Conservation (phyloP, 2,329 filamentous ascomycete species). For the Phialophora chinensis region DNA sequence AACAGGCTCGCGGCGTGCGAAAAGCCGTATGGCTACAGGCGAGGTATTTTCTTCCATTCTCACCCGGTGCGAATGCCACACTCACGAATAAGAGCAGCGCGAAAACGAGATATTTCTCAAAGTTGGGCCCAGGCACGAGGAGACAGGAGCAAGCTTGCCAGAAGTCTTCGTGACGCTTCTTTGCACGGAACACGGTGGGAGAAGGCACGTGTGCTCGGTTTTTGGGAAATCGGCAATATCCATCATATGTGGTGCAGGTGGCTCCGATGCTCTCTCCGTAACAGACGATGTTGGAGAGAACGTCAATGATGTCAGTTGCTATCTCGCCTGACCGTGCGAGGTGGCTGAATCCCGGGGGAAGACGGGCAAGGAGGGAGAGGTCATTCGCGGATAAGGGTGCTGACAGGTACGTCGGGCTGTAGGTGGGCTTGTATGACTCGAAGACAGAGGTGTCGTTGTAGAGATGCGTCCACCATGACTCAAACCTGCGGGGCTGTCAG, state of each 20-base stretch:
- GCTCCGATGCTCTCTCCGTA: not conserved
- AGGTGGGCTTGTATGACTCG: not conserved
- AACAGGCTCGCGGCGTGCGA: not conserved
- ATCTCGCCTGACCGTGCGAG: not conserved
- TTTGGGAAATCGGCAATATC: not conserved
- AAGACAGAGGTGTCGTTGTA: constrained; percentile 13
- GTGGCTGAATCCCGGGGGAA: constrained; percentile 3
- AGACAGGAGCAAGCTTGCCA: constrained; percentile 13
- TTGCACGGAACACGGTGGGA: not conserved
- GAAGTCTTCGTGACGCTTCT: constrained; percentile 15
- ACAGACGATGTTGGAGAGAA: constrained; percentile 7
- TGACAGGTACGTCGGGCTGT: constrained; percentile 1
- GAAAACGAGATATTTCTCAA: constrained; percentile 13
- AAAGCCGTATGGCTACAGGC: constrained; percentile 11
- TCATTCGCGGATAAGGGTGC: not conserved
- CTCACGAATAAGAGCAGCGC: constrained; percentile 7
- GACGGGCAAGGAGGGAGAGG: not conserved
- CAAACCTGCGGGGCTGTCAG: constrained; percentile 1
- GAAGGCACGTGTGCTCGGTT: not conserved
- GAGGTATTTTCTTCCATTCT: not conserved
- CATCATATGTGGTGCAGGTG: not conserved
- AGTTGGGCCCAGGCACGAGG: not conserved
- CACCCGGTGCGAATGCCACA: constrained; percentile 3
- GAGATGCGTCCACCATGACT: constrained; percentile 18
- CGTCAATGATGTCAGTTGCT: constrained; percentile 4